Evolutionary conservation across 805 yeast genomes (phyloP), one percentile per base, ranked within the genome.

Genomic region (Myxozyma neotropica): DNA sequence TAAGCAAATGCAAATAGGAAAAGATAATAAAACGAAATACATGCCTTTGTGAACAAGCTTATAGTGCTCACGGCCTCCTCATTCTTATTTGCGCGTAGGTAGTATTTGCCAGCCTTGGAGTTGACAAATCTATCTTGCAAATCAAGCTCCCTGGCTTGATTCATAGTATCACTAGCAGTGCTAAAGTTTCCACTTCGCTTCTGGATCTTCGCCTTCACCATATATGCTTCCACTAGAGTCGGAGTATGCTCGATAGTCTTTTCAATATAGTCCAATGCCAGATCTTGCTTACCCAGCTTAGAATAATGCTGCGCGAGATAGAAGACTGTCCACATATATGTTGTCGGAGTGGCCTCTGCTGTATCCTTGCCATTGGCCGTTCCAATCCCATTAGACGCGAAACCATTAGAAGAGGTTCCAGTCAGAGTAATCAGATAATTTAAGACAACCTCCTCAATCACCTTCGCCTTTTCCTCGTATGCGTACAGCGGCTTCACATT

Each of bases 71-170:
- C 80, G 1, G 96, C 97, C 62, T 85, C 82, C 29, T 87, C 88
- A 23, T 89, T 77, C 59, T 82, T 74, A 70, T 88, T 82, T 12
- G 94, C 90, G 68, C 97, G 81, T 61, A 93, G 73, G 53, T 81
- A 83, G 70, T 94, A 94, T 71, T 90, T 90, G 48, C 88, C 88
- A 5, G 96, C 80, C 70, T 90, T 91, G 56, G 96, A 83, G 73
- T 94, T 94, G 70, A 94, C 83, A 71, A 89, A 93, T 65, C 99
- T 79, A 74, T 94, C 99, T 72, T 90, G 96, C 58, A 88, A 79
- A 71, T 94, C 97, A 57, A 88, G 74, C 55, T 77, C 72, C 67
- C 97, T 81, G 15, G 93, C 97, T 55, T 78, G 80, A 59, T 85
- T 81, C 81, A 91, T 83, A 27, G 79, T 70, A 15, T 79, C 80